Base-by-base conservation (phyloP, 176 grass and related monocot species). In the Otatea glauca region DNA sequence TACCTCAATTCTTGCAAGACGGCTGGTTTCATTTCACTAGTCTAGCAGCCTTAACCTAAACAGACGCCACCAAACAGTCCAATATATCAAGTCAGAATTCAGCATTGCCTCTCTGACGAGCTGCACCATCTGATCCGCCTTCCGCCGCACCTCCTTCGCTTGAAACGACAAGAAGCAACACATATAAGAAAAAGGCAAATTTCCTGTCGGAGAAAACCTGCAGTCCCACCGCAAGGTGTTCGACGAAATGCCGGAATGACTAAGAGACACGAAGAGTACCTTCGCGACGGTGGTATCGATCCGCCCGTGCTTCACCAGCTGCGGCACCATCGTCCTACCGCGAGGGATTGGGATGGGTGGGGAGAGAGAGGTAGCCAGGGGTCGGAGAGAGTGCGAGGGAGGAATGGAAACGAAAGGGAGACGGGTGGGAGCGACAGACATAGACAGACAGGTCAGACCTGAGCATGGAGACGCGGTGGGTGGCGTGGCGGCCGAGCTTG, bases 111-210 rank as follows among this genome's bases (percentile, higher is more conserved):
- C 96, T 76, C 95, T 98, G 27, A 91, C 35, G 16, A 96, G 89
- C 88, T 98, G 93, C 37, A 94, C 96, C 96, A 98, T 98, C 88
- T 92, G 94, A 94, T 98, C 93, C 68, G 91, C 93, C 83, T 92
- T 85, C 61, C 91, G 66, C 56, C 93, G 91, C 49, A 96, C 89
- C 81, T 98, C 96, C 89, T 95, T 95, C 6, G 96, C 96, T 93
- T 98, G 85, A 87, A 70, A 41, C 2, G 65, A 5, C 34, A 56
- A 42, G 49, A 56, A 69, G 4, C 14, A 69, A 56, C 13, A 0
- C 32, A 70, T 41, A 37, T 0, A 41, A 24, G 24, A 4, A 2
- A 0, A 42, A 18, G 4, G 35, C 3, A 51, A 66, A 80, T 81
- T 81, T 16, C 15, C 21, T 20, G 65, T 49, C 14, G 39, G 35